A percentile compares a stretch with the other conserved stretches of the same genome.
phyloP scores from a whole-genome alignment of 306 rosid species.

The Pyrus betulifolia region DNA sequence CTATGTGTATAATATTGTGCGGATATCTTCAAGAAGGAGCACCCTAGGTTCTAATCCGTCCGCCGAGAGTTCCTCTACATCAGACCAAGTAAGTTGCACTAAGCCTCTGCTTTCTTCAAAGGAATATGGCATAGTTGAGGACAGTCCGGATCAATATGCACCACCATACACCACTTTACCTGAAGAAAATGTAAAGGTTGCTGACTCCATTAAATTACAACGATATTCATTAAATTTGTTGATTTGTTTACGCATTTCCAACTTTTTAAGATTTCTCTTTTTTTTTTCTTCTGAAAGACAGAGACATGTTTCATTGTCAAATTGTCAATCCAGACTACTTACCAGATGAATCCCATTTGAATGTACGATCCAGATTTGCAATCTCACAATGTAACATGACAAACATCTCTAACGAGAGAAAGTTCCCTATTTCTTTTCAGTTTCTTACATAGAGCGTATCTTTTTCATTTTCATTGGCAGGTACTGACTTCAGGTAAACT shows the following conservation, averaged over 20 bases:
- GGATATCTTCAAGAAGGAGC: constrained; percentile 40
- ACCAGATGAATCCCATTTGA: no score
- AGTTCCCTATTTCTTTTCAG: background rate
- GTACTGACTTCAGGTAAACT: constrained; percentile 25
- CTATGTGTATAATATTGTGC: constrained; percentile 70
- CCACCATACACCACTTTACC: constrained; percentile 21
- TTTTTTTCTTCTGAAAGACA: no score
- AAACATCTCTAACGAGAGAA: background rate
- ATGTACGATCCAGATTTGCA: background rate
- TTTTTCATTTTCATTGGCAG: constrained; percentile 19
- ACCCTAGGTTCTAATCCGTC: constrained; percentile 11
- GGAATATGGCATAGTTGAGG: constrained; percentile 1
- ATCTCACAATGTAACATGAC: background rate
- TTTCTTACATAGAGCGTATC: background rate
- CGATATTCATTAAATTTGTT: no score
- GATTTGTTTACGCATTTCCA: background rate
- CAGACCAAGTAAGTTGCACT: constrained; percentile 17
- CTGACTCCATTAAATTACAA: background rate
- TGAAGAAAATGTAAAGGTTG: constrained; percentile 33
- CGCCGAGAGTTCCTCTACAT: constrained; percentile 21
- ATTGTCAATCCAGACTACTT: no score
- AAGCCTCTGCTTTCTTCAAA: constrained; percentile 28
- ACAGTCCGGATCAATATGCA: constrained; percentile 23
- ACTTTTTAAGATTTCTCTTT: no score
- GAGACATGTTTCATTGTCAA: no score